These are phyloP conservation scores for Lunularia cruciata DNA, from an alignment of 225 moss, liverwort and hornwort species.

Conservation along the genomic window DNA sequence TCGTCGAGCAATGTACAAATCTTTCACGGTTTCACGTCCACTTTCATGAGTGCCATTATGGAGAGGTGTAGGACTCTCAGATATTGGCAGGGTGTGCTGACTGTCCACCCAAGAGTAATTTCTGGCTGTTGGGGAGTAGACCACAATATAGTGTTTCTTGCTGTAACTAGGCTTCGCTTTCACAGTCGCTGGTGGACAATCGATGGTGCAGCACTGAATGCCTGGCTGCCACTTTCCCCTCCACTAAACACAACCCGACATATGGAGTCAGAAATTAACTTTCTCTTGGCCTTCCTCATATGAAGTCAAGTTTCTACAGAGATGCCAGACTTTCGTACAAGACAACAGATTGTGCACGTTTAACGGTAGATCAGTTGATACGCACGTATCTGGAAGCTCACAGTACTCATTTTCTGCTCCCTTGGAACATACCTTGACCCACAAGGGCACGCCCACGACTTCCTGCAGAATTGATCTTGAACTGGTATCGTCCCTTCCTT, in stretches of 20 bases:
- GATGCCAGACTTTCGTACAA: background rate
- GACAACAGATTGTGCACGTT: background rate
- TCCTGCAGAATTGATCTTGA: constrained; percentile 11
- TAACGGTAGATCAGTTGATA: background rate
- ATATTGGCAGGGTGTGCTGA: constrained; percentile 62
- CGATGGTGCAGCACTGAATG: constrained; percentile 62
- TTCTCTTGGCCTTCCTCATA: background rate
- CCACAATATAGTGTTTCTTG: constrained; percentile 75
- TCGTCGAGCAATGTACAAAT: constrained; percentile 67
- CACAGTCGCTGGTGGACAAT: constrained; percentile 76
- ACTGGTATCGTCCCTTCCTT: constrained; percentile 15
- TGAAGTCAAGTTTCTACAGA: background rate
- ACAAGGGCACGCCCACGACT: constrained; percentile 25
- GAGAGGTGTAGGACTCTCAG: constrained; percentile 60
- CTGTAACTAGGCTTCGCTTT: constrained; percentile 88
- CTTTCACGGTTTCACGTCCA: constrained; percentile 60
- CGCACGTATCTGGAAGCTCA: background rate
- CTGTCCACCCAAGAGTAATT: constrained; percentile 85
- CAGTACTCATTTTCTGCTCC: background rate
- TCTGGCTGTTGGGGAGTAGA: constrained; percentile 61
- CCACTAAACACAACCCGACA: constrained; percentile 55
- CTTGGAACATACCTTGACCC: constrained; percentile 39
- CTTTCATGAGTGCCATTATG: constrained; percentile 65
- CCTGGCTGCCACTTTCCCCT: constrained; percentile 95
- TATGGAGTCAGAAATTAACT: background rate